Evolutionary conservation across 2,329 filamentous ascomycete genomes (phyloP).

Genomic region (Dothiorella sarmentorum): DNA sequence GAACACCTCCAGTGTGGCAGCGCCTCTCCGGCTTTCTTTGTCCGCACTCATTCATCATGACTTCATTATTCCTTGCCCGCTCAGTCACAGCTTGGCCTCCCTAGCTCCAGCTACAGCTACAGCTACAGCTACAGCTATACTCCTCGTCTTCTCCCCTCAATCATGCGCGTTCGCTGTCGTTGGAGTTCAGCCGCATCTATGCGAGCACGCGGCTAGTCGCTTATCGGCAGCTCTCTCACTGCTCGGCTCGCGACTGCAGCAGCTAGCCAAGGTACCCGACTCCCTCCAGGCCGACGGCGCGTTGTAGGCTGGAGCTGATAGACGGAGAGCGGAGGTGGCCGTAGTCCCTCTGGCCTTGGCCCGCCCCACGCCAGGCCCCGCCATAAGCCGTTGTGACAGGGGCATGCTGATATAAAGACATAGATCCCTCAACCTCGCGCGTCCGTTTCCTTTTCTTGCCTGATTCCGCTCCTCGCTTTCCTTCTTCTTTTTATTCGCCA

Average conservation of each 20-base stretch:
- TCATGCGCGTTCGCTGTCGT: no score
- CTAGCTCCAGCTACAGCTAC: no score
- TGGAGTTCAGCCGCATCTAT: background rate
- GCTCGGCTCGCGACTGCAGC: background rate
- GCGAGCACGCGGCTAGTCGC: background rate
- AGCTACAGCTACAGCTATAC: no score
- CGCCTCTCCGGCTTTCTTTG: no score
- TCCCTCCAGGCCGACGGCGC: conserved; percentile 5
- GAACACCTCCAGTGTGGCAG: no score
- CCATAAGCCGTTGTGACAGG: conserved; percentile 1
- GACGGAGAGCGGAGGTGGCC: conserved; percentile 16
- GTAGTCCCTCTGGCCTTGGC: background rate
- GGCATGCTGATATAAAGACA: background rate
- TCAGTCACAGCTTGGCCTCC: no score
- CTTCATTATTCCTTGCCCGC: no score
- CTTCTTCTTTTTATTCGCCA: background rate
- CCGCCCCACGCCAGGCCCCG: background rate
- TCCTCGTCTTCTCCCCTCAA: no score
- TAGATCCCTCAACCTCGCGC: background rate
- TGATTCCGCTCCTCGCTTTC: background rate
- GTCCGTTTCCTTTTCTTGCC: background rate
- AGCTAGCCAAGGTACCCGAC: background rate
- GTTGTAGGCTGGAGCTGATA: background rate
- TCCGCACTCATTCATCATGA: no score
- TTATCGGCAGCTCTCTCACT: background rate